phyloP scores from a whole-genome alignment of 2,329 filamentous ascomycete species.

The Colletotrichum karsti region DNA sequence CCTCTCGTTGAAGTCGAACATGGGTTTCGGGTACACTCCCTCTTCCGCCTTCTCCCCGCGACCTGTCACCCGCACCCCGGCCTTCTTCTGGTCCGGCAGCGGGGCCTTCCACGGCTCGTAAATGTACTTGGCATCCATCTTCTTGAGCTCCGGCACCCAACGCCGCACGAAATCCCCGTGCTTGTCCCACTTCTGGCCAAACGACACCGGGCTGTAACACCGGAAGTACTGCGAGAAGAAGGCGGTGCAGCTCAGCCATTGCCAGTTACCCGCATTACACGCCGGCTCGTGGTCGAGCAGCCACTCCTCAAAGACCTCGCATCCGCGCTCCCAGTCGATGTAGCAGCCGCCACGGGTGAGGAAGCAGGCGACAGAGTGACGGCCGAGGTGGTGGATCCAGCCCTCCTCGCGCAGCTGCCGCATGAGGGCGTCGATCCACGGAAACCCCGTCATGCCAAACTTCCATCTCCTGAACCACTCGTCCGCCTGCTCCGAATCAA shows the following conservation, averaged over 20 bases:
- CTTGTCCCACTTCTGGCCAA: slow-evolving; percentile 80
- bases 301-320: slow-evolving; percentile 80
- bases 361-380: slow-evolving; percentile 83
- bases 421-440: slow-evolving; percentile 85
- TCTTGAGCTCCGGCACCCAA: slow-evolving; percentile 73
- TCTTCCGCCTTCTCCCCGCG: slow-evolving; percentile 54
- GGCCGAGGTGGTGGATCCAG: slow-evolving; percentile 83
- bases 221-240: slow-evolving; percentile 79
- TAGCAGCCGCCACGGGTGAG: slow-evolving; percentile 83
- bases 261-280: slow-evolving; percentile 81
- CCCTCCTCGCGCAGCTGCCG: slow-evolving; percentile 75
- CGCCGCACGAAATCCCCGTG: slow-evolving; percentile 69
- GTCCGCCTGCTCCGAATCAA: slow-evolving; percentile 71
- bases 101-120: slow-evolving; percentile 84
- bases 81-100: slow-evolving; percentile 72
- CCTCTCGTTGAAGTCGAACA: slow-evolving; percentile 77
- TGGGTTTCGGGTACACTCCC: slow-evolving; percentile 74
- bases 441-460: slow-evolving; percentile 75
- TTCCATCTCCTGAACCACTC: slow-evolving; percentile 75
- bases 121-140: slow-evolving; percentile 73
- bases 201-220: slow-evolving; percentile 75
- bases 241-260: slow-evolving; percentile 79
- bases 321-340: slow-evolving; percentile 80
- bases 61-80: slow-evolving; percentile 68
- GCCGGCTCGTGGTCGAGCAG: slow-evolving; percentile 79